These are phyloP conservation scores for Aspergillus chevalieri DNA, from an alignment of 2,329 filamentous ascomycete genomes.

Conservation along the genomic window DNA sequence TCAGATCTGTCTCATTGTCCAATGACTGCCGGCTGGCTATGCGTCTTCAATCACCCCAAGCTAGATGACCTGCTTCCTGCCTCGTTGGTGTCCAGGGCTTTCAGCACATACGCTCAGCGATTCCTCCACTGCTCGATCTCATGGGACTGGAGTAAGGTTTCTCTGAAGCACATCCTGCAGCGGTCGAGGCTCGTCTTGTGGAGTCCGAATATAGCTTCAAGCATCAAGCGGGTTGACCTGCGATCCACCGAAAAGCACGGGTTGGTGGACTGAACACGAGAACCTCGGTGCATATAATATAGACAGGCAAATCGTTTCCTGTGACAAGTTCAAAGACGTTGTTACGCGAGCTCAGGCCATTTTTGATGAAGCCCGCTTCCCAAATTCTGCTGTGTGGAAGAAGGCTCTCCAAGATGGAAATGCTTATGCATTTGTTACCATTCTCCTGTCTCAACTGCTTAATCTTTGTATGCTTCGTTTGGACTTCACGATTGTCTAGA, in stretches of 20 bases:
- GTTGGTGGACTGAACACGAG: neutral
- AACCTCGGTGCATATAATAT: neutral
- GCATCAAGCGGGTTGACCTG: too few relatives aligned
- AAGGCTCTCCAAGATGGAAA: neutral
- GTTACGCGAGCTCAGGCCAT: neutral
- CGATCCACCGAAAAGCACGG: neutral
- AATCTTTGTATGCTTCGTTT: neutral
- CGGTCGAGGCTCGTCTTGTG: too few relatives aligned
- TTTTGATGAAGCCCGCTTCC: neutral
- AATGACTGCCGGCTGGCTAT: neutral
- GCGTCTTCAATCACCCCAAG: neutral
- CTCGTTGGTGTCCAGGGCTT: neutral
- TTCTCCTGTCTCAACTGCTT: neutral
- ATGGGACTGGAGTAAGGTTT: too few relatives aligned
- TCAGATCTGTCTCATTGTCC: neutral
- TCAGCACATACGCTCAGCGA: neutral
- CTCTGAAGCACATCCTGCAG: too few relatives aligned
- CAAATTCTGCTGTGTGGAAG: neutral
- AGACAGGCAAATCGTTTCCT: neutral
- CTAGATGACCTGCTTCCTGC: neutral
- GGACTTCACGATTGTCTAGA: neutral
- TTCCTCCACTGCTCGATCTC: neutral
- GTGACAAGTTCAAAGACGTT: neutral
- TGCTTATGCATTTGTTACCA: neutral
- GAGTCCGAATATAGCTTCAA: too few relatives aligned